A percentile compares a stretch with the other conserved stretches of the same genome.
phyloP scores from a whole-genome alignment of 2,329 filamentous ascomycete genomes.

The Zymoseptoria pseudotritici region DNA sequence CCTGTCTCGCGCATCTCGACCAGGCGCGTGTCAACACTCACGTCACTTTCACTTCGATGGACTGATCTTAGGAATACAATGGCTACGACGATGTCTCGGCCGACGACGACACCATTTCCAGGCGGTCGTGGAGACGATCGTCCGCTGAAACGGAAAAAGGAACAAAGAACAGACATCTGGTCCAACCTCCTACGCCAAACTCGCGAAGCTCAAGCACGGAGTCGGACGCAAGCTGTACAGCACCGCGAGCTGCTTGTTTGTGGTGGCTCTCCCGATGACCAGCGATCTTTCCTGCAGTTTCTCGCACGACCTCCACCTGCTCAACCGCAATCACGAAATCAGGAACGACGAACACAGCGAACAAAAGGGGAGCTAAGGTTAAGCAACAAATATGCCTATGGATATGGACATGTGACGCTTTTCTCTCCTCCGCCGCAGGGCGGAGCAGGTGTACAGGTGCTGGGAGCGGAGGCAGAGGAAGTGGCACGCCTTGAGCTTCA shows the following conservation, averaged over 20 bases:
- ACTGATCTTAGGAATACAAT: not conserved
- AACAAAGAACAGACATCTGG: conserved; percentile 28
- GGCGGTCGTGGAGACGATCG: not conserved
- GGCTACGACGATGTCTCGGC: conserved; percentile 15
- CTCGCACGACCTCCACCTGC: conserved; percentile 24
- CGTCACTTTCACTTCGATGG: not conserved
- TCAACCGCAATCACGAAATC: conserved; percentile 17
- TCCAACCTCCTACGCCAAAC: conserved; percentile 28
- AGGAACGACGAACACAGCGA: conserved; percentile 16
- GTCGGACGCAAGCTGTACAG: conserved; percentile 25
- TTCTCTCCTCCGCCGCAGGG: conserved; percentile 25
- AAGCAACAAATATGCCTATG: conserved; percentile 29
- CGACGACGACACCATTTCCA: conserved; percentile 1
- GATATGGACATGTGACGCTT: conserved; percentile 29
- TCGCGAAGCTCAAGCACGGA: conserved; percentile 30
- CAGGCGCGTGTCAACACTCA: not conserved
- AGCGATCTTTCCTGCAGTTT: conserved; percentile 21
- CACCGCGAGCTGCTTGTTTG: conserved; percentile 26
- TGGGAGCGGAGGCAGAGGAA: conserved; percentile 28
- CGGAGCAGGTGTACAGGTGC: conserved; percentile 17
- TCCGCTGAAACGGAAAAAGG: conserved; percentile 18
- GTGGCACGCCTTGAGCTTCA: conserved; percentile 26
- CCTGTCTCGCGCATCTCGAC: not conserved
- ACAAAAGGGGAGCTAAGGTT: conserved; percentile 25
- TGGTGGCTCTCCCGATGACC: conserved; percentile 27